Evolutionary conservation across 2,329 filamentous ascomycete species (phyloP), one percentile per base, ranked within the genome.

Genomic region (Nemania diffusa): DNA sequence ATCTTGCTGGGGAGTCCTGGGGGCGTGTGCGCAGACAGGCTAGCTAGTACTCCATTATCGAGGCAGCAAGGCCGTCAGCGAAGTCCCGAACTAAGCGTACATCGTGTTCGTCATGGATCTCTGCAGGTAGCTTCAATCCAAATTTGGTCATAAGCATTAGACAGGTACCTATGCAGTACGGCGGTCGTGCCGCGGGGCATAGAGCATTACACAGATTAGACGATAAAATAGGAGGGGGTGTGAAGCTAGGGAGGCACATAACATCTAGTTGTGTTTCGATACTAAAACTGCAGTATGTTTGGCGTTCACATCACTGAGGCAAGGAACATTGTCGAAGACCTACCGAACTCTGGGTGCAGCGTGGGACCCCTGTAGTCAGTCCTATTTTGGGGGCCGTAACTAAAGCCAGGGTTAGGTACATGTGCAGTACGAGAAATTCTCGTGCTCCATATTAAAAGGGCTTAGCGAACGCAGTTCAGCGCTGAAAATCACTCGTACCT

Each of bases 381-480:
- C 58, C 70, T 72, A 72, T 72, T 72, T 72, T 72, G 70, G 69
- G 70, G 70, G 70, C 66, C 53, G 42, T 34, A 27, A 34, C 34
- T n/a, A n/a, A n/a, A n/a, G n/a, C n/a, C n/a, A 15, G 34, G 9
- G 27, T 5, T 3, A 5, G 15, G 17, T 24, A 40, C 22, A 32
- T 15, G 32, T 17, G 3, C n/a, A 51, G 52, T 40, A 52, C 27
- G 20, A 62, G 29, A 62, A 50, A 17, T 48, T 27, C 22, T 27
- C n/a, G 42, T 53, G 58, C 65, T 62, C 62, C 65, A 66, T 70
- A 48, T 40, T 64, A 20, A 8, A 64, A 71, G 61, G 69, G 69
- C 69, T 71, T 69, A 71, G 69, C 66, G 66, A 67, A 53, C 44
- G 42, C 61, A 51, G 68, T 52, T 57, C 20, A 58, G 46, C 32